Evolutionary conservation across 1,284 basidiomycete genomes (phyloP), one percentile per base, ranked within the genome.

Genomic region (Ustilago xerochloae): DNA sequence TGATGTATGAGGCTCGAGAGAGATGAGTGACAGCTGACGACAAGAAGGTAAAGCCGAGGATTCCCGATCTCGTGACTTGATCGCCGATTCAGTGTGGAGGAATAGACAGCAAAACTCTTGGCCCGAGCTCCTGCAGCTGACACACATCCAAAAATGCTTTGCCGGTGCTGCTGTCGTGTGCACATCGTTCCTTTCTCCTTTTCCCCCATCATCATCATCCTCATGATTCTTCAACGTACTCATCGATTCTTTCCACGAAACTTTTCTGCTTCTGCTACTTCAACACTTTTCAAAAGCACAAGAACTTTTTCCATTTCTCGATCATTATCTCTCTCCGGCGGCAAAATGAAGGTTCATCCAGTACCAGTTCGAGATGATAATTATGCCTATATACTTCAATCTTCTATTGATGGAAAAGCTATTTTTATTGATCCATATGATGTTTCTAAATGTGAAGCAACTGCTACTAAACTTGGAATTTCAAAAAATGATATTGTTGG

Each of bases 381-480:
- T 63, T 83, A 84, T 51, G 77, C 77, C 8, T 84, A 82, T 66
- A 71, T 84, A 61, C 32, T 85, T 26, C 75, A 72, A 43, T 77
- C 81, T 1, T 71, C 76, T 3, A 54, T 65, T 3, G 62, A 63
- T 28, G 62, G 64, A 1, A 54, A 57, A n/a, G 84, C 82, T 8
- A 76, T 81, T 10, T 83, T 84, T 33, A 81, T 85, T 0, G 93
- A 94, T 84, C 90, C 93, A 0, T 97, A 89, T 83, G 92, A 96
- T 79, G 90, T 95, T 0, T 79, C 87, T 48, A 92, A 92, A 80
- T 90, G 97, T 16, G 84, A 88, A 38, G 87, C 87, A 0, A 90
- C 89, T 1, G 94, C 92, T 0, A 85, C 90, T 50, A 86, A 88
- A 30, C 87, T 90, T 51, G 89, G 89, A 0, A 67, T 80, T 2